Percentiles rank a stretch among this genome's conserved stretches.
Conservation (phyloP, 2,329 filamentous ascomycete species). For the Epichloe typhina region DNA sequence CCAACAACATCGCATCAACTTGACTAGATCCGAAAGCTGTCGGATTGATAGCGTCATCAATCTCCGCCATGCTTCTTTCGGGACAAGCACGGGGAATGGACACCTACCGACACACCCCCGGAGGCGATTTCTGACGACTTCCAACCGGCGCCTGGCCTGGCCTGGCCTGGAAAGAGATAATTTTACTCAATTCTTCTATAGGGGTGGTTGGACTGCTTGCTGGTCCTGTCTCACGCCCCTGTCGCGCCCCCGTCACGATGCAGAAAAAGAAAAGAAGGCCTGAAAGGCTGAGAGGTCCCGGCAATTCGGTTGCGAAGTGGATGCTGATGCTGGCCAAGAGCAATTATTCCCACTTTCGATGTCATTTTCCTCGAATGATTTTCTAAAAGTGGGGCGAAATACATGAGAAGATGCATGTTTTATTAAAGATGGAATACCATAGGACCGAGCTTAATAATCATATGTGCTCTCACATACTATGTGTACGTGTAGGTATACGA, state of each 20-base stretch:
- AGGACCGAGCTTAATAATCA: too few species aligned
- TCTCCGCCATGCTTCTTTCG: neutral
- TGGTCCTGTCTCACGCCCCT: neutral
- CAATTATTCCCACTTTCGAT: neutral
- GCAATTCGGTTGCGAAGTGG: neutral
- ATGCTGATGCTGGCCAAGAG: neutral
- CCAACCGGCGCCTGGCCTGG: neutral
- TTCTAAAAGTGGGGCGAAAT: neutral
- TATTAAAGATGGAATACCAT: too few species aligned
- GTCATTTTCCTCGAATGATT: neutral
- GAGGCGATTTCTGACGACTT: neutral
- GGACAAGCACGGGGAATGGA: neutral
- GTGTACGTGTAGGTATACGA: too few species aligned
- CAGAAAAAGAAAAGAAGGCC: neutral
- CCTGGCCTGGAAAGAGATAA: neutral
- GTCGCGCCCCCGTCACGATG: neutral
- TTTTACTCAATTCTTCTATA: neutral
- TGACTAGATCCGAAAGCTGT: neutral
- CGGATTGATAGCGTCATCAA: constrained; percentile 2
- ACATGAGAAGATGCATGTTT: too few species aligned
- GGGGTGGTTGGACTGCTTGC: neutral
- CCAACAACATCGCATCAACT: neutral
- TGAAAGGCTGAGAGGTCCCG: neutral
- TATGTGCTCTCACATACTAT: too few species aligned
- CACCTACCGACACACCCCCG: neutral